Conservation (phyloP, 1,284 basidiomycete species). For the Grifola frondosa region DNA sequence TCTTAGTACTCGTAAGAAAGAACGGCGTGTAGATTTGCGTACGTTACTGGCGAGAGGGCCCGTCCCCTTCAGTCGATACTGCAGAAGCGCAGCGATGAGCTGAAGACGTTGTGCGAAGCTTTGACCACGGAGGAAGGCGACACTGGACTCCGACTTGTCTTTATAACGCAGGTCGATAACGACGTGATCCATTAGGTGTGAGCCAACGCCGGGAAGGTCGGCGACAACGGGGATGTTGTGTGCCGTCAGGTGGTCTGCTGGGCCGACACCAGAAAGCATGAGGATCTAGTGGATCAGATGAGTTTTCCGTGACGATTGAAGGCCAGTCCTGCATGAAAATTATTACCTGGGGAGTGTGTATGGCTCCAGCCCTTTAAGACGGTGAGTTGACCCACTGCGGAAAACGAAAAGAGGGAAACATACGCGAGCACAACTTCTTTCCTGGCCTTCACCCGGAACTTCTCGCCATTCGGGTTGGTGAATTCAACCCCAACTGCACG, state of each 20-base stretch:
- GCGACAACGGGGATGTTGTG: conserved; percentile 50
- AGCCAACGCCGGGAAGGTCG: conserved; percentile 60
- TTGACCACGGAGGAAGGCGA: conserved; percentile 32
- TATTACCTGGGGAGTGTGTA: conserved; percentile 60
- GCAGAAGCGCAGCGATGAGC: conserved; percentile 34
- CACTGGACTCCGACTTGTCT: conserved; percentile 41
- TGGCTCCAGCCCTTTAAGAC: conserved; percentile 55
- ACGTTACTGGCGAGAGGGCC: conserved; percentile 61
- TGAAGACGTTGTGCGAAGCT: conserved; percentile 35
- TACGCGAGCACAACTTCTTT: conserved; percentile 67
- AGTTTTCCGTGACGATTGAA: not conserved
- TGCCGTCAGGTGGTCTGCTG: conserved; percentile 48
- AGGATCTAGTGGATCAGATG: conserved; percentile 47
- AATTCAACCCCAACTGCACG: conserved; percentile 66
- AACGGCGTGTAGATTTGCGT: conserved; percentile 11
- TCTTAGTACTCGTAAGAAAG: not conserved
- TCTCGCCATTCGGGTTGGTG: conserved; percentile 34
- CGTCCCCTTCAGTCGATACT: conserved; percentile 44
- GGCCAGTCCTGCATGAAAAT: not conserved
- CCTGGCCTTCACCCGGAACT: conserved; percentile 45
- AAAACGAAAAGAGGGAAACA: conserved; percentile 19
- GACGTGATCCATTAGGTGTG: conserved; percentile 59
- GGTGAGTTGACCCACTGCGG: not conserved
- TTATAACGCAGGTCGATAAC: conserved; percentile 48
- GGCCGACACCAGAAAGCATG: conserved; percentile 69